These are phyloP conservation scores for Apiotrichum laibachii DNA, from an alignment of 1,284 basidiomycete genomes.

Conservation along the genomic window DNA sequence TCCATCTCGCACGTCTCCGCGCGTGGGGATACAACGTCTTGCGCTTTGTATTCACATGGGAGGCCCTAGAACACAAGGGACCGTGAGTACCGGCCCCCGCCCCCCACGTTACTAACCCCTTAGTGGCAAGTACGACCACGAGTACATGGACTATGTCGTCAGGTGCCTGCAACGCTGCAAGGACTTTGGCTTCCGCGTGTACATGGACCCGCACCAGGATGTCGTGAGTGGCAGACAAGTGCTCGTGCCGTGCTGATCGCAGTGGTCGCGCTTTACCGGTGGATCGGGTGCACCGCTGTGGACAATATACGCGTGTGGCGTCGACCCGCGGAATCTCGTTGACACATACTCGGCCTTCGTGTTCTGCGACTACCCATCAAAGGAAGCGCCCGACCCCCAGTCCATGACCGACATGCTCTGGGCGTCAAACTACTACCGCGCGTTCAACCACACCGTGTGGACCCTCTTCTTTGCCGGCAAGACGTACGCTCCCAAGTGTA, in stretches of 20 bases:
- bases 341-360: slow-evolving; percentile 80
- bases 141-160: slow-evolving; percentile 89
- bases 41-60: slow-evolving; percentile 93
- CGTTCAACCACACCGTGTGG: slow-evolving; percentile 84
- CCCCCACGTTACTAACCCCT: neutral
- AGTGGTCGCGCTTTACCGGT: slow-evolving; percentile 97
- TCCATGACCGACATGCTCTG: slow-evolving; percentile 89
- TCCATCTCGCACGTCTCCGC: slow-evolving; percentile 78
- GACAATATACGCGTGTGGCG: slow-evolving; percentile 88
- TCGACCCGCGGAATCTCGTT: slow-evolving; percentile 80
- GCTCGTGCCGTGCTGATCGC: neutral
- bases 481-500: slow-evolving; percentile 83
- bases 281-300: slow-evolving; percentile 95
- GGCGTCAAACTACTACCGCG: slow-evolving; percentile 91
- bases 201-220: slow-evolving; percentile 96
- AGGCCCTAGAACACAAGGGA: slow-evolving; percentile 86
- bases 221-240: slow-evolving; percentile 60
- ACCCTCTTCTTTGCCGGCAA: slow-evolving; percentile 92
- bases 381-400: slow-evolving; percentile 61
- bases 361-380: slow-evolving; percentile 79
- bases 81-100: slow-evolving; percentile 64
- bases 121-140: slow-evolving; percentile 85
- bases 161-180: slow-evolving; percentile 84
- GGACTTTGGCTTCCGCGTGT: slow-evolving; percentile 89
- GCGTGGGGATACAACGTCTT: slow-evolving; percentile 95